Conservation (phyloP, 345 rosid species). For the Salix udensis region DNA sequence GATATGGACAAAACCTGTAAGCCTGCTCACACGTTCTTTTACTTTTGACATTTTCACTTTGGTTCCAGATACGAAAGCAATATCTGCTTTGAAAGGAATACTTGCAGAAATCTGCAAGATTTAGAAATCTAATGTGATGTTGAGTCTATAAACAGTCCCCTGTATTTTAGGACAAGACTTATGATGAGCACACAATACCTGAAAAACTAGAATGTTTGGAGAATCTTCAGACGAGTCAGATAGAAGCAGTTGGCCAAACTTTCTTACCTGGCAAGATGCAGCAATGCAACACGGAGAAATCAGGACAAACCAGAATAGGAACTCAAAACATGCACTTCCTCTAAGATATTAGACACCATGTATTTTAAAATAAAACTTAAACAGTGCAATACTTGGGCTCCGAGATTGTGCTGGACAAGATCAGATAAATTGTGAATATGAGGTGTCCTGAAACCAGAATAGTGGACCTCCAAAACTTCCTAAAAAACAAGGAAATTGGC, state of each 20-base stretch:
- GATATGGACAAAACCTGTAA: conserved; percentile 55
- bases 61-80: conserved; percentile 68
- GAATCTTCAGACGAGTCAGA: conserved; percentile 56
- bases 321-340: neutral
- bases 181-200: conserved; percentile 39
- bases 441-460: conserved; percentile 78
- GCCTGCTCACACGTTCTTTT: conserved; percentile 56
- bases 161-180: neutral
- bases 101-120: conserved; percentile 58
- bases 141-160: neutral
- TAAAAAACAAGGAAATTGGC: conserved; percentile 31
- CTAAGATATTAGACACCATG: conserved; percentile 8
- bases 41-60: conserved; percentile 31
- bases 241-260: conserved; percentile 50
- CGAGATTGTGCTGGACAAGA: conserved; percentile 63
- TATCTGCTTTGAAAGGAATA: conserved; percentile 60
- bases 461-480: conserved; percentile 62
- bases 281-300: neutral
- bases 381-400: conserved; percentile 47
- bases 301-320: neutral
- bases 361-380: conserved; percentile 1
- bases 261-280: conserved; percentile 39
- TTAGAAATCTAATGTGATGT: conserved; percentile 15
- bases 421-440: conserved; percentile 78
- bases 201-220: conserved; percentile 68